These are phyloP conservation scores for Melaleuca quinquenervia DNA, from an alignment of 345 rosid genomes.

Conservation along the genomic window DNA sequence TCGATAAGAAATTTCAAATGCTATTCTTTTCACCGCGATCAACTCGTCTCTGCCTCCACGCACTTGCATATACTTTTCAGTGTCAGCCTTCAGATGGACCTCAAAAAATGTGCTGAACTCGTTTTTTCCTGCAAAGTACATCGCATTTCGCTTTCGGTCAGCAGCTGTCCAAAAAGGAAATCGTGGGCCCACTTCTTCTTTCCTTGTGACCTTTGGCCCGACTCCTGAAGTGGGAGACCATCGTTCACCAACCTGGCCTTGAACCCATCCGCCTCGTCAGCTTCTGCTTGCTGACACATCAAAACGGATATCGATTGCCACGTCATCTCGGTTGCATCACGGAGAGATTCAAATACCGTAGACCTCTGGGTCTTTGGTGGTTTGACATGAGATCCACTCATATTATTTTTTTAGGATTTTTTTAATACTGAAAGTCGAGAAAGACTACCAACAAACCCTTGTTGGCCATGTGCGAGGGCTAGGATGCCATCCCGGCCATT, in stretches of 20 bases:
- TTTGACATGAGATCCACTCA: neutral
- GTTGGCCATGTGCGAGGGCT: too few species aligned
- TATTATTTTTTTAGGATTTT: too few species aligned
- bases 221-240: neutral
- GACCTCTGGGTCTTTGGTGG: neutral
- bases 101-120: neutral
- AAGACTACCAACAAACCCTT: too few species aligned
- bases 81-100: neutral
- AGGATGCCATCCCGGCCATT: too few species aligned
- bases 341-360: neutral
- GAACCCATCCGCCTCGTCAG: neutral
- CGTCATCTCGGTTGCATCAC: neutral
- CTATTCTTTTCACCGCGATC: too few species aligned
- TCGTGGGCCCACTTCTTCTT: neutral
- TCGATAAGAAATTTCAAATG: neutral
- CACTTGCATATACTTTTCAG: neutral
- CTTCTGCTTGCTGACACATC: neutral
- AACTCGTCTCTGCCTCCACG: neutral
- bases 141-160: neutral
- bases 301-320: neutral
- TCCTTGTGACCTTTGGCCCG: neutral
- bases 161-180: neutral
- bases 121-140: neutral
- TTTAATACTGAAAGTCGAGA: too few species aligned
- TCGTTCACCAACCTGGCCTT: neutral